phyloP scores from a whole-genome alignment of 352 stramenopile genomes.

The Phytophthora ramorum region DNA sequence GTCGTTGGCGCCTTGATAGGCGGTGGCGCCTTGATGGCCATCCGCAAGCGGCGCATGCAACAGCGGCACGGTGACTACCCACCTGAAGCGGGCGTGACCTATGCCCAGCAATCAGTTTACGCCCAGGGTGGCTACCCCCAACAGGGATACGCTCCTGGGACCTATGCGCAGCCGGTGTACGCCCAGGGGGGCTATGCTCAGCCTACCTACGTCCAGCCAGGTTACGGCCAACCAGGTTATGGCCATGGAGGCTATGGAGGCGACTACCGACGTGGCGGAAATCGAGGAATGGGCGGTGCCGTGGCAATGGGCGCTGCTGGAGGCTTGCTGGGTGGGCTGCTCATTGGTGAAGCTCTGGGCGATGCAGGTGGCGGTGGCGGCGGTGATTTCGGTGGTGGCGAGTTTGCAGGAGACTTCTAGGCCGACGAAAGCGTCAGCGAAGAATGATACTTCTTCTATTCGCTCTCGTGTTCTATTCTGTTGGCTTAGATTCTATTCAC shows the following conservation, averaged over 20 bases:
- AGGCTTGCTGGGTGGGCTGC: constrained; percentile 44
- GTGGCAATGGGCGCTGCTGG: constrained; percentile 49
- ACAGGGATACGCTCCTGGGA: constrained; percentile 38
- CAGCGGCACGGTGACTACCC: constrained; percentile 25
- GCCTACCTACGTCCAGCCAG: constrained; percentile 39
- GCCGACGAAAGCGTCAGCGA: constrained; percentile 2
- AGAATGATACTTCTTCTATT: constrained; percentile 5
- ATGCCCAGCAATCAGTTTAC: constrained; percentile 42
- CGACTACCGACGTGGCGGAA: constrained; percentile 33
- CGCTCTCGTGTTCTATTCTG: no score
- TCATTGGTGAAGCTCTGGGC: constrained; percentile 46
- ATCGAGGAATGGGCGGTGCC: constrained; percentile 44
- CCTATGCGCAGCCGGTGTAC: constrained; percentile 51
- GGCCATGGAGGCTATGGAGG: constrained; percentile 27
- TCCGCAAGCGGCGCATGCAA: constrained; percentile 48
- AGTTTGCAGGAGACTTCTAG: constrained; percentile 51
- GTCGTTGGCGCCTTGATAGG: constrained; percentile 41
- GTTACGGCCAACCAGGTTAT: constrained; percentile 33
- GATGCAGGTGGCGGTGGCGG: constrained; percentile 40
- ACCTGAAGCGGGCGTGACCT: constrained; percentile 8
- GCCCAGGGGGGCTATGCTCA: constrained; percentile 44
- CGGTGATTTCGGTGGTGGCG: constrained; percentile 32
- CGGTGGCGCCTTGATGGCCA: constrained; percentile 36
- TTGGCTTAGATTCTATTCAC: background rate
- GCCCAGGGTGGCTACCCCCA: constrained; percentile 40